phyloP scores from a whole-genome alignment of 805 yeast species.

The Candida adriatica region DNA sequence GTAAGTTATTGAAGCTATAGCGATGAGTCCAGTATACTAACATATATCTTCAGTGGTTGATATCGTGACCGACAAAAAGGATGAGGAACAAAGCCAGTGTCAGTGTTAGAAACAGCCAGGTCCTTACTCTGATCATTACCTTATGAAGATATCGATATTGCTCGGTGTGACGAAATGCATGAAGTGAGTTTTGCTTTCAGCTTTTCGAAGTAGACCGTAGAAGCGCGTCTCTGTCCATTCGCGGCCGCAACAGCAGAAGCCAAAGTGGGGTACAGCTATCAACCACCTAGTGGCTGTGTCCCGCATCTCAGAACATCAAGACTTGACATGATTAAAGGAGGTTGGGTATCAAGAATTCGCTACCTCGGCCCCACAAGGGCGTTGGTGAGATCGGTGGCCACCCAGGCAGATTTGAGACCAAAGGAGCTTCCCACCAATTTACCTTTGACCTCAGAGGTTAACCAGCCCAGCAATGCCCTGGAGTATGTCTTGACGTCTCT shows the following conservation, averaged over 20 bases:
- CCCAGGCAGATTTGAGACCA: slow-evolving; percentile 15
- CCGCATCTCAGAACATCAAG: neutral
- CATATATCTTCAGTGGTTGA: slow-evolving; percentile 18
- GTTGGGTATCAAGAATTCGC: no score
- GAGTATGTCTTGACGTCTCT: slow-evolving; percentile 80
- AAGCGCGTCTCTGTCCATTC: neutral
- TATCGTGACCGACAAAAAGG: slow-evolving; percentile 17
- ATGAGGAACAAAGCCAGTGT: slow-evolving; percentile 18
- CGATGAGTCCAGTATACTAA: no score
- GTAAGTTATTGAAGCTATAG: no score
- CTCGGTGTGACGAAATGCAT: neutral
- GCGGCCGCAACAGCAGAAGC: neutral
- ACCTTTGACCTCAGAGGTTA: slow-evolving; percentile 17
- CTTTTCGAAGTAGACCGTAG: neutral
- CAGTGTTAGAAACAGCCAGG: slow-evolving; percentile 16
- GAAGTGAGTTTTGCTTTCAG: neutral
- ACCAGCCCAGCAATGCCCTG: slow-evolving; percentile 47
- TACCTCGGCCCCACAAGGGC: neutral
- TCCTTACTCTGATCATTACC: no score
- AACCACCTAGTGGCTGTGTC: neutral
- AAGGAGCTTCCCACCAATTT: slow-evolving; percentile 16
- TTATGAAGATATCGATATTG: no score
- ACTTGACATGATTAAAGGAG: no score
- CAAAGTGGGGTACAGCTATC: neutral
- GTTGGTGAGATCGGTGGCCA: slow-evolving; percentile 12